These are phyloP conservation scores for Beauveria asiatica DNA, from an alignment of 2,329 filamentous ascomycete species.

Conservation along the genomic window DNA sequence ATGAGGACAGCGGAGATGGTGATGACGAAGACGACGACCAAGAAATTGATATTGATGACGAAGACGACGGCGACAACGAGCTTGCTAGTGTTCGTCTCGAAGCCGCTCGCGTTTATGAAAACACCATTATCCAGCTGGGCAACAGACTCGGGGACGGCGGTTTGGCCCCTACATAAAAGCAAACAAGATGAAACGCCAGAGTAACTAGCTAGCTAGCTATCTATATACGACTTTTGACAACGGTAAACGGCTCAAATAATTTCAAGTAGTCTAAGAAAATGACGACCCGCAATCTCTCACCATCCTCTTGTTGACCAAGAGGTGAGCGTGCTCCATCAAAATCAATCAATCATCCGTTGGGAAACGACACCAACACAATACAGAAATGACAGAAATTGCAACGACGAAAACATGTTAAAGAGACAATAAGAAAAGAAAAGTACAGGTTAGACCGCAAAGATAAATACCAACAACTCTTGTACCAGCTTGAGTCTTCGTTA, in stretches of 20 bases:
- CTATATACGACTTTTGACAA: background rate
- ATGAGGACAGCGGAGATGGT: background rate
- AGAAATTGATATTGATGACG: background rate
- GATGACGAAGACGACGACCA: constrained; percentile 15
- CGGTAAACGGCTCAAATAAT: background rate
- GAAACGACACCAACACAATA: constrained; percentile 5
- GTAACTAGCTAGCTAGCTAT: background rate
- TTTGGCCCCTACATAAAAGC: background rate
- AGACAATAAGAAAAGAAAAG: constrained; percentile 8
- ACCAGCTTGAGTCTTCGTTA: constrained; percentile 10
- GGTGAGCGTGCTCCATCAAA: constrained; percentile 10
- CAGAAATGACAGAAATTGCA: background rate
- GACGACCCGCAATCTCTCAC: background rate
- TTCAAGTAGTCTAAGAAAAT: background rate
- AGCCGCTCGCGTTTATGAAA: constrained; percentile 69
- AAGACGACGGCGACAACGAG: constrained; percentile 31
- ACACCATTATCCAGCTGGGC: constrained; percentile 66
- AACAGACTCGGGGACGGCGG: constrained; percentile 48
- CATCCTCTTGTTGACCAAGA: background rate
- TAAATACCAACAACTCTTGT: constrained; percentile 12
- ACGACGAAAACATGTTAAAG: background rate
- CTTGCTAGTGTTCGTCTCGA: constrained; percentile 50
- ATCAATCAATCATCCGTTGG: background rate
- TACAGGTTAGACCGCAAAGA: constrained; percentile 15
- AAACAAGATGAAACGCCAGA: background rate